phyloP scores from a whole-genome alignment of 2,329 filamentous ascomycete species.

The Allantophomopsis lycopodina region DNA sequence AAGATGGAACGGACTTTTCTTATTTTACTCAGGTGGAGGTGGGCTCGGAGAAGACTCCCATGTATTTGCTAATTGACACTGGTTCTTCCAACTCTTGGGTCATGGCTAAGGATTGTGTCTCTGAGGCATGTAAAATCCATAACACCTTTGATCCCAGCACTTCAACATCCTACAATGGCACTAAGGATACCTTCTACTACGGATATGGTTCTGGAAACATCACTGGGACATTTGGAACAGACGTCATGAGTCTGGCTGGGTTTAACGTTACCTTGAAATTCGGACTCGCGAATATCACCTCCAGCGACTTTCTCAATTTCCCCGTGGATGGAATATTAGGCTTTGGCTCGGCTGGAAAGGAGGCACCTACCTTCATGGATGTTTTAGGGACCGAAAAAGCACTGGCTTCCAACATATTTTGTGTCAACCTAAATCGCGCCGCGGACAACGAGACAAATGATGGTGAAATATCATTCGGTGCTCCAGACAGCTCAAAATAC shows the following conservation, averaged over 20 bases:
- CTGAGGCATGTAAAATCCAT: constrained; percentile 53
- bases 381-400: constrained; percentile 39
- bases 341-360: constrained; percentile 41
- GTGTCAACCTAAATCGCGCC: constrained; percentile 54
- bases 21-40: constrained; percentile 47
- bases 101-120: constrained; percentile 57
- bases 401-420: constrained; percentile 54
- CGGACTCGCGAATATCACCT: constrained; percentile 59
- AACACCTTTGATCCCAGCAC: constrained; percentile 52
- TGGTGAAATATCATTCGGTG: constrained; percentile 69
- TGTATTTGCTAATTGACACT: constrained; percentile 53
- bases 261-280: constrained; percentile 53
- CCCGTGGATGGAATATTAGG: constrained; percentile 84
- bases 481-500: constrained; percentile 51
- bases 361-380: constrained; percentile 54
- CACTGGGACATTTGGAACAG: constrained; percentile 48
- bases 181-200: constrained; percentile 44
- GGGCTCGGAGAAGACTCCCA: constrained; percentile 35
- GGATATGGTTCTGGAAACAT: constrained; percentile 69
- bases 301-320: constrained; percentile 61
- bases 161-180: constrained; percentile 47
- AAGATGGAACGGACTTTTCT: constrained; percentile 52
- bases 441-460: constrained; percentile 47
- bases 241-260: constrained; percentile 53
- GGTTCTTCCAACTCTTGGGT: constrained; percentile 70